phyloP scores from a whole-genome alignment of 352 stramenopile species.

The Phytopythium boreale region DNA sequence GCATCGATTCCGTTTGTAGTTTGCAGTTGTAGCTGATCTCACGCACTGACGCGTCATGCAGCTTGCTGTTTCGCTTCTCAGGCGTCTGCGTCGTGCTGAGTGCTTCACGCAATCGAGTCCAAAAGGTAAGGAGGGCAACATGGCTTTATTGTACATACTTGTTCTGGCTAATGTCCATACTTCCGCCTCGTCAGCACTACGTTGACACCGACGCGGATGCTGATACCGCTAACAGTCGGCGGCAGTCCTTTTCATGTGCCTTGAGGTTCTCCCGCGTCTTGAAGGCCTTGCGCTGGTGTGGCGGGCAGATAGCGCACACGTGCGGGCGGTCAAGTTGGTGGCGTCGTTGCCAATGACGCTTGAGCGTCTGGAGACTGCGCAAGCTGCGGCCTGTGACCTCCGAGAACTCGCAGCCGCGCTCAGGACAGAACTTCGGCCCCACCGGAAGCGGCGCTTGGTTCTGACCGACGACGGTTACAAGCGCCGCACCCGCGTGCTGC shows the following conservation, averaged over 20 bases:
- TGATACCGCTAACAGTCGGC: constrained; percentile 12
- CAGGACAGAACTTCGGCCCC: constrained; percentile 58
- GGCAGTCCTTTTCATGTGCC: constrained; percentile 65
- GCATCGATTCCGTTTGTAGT: background rate
- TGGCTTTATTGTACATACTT: background rate
- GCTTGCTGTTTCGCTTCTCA: background rate
- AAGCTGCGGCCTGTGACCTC: constrained; percentile 40
- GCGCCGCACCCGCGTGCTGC: constrained; percentile 35
- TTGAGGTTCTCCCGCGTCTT: constrained; percentile 74
- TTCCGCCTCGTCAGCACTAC: background rate
- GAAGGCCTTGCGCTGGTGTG: constrained; percentile 46
- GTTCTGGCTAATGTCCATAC: constrained; percentile 2
- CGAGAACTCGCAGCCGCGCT: constrained; percentile 49
- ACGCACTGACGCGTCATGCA: background rate
- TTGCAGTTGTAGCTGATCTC: background rate
- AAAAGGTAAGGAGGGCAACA: too few relatives aligned
- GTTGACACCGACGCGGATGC: constrained; percentile 8
- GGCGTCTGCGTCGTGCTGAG: background rate
- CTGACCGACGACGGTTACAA: constrained; percentile 28
- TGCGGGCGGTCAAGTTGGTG: constrained; percentile 57
- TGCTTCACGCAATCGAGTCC: too few relatives aligned
- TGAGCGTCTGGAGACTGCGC: constrained; percentile 66
- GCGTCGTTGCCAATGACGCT: constrained; percentile 68
- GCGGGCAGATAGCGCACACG: constrained; percentile 37
- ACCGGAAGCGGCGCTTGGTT: constrained; percentile 45